Base-by-base conservation (phyloP, 768 basidiomycete species). In the Albatrellus ellisii region DNA sequence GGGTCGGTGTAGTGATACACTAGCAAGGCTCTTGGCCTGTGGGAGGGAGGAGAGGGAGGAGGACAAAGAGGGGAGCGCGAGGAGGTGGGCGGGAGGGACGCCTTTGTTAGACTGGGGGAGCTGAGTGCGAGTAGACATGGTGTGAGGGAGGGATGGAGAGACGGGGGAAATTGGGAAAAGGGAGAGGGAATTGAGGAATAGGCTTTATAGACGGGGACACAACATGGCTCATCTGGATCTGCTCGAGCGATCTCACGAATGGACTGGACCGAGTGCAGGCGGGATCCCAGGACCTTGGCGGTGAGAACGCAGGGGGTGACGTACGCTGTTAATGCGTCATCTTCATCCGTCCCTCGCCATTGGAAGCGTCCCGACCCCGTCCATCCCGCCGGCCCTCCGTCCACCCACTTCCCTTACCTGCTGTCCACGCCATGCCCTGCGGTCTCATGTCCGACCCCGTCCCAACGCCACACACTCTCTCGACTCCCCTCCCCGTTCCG, bases 1-100 rank as follows among this genome's bases (percentile, higher is more conserved):
- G 46, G 59, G 55, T 1, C 73, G 74, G 59, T 86, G 82, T 1
- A 87, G 63, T 1, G 73, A 62, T 22, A 87, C 68, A 51, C 67
- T 68, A 50, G 73, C 69, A 39, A 87, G 66, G 60, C 70, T 79
- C 52, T 75, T 82, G 7, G 83, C 83, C 50, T 79, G 72, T 0
- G 83, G 80, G 28, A 86, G 68, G 1, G 74, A 65, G 39, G 78
- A 73, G 41, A 87, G 71, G 2, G 77, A 70, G 28, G 67, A 74
- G 21, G 83, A 77, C 35, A 86, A 63, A 52, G 73, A 77, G n/a
- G 83, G 83, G 50, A 80, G 75, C 11, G 83, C 67, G 61, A 82
- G 67, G 52, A 86, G 72, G 56, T 67, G 70, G 45, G 72, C 59
- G 47, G 70, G 69, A 12, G 63, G 59, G 36, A 15, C 27, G 9